Conservation (phyloP, 2,329 filamentous ascomycete genomes). For the Aspergillus sojae region DNA sequence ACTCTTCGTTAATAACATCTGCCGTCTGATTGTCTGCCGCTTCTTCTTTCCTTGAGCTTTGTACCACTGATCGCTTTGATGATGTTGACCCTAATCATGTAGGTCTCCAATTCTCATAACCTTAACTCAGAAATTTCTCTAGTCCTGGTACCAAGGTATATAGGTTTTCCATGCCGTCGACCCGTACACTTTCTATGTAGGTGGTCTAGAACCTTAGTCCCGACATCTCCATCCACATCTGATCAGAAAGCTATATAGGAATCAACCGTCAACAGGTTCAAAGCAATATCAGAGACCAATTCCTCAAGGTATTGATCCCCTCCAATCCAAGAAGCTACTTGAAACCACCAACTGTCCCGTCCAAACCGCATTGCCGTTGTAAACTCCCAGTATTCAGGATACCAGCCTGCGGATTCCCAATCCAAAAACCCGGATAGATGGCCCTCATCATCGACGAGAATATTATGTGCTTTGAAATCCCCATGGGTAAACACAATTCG, state of each 20-base stretch:
- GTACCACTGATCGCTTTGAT: no score
- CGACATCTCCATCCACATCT: no score
- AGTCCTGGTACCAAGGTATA: no score
- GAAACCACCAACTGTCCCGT: constrained; percentile 27
- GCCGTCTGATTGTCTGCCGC: no score
- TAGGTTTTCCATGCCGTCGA: no score
- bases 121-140: no score
- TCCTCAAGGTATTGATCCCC: constrained; percentile 25
- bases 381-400: constrained; percentile 32
- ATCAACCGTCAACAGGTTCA: constrained; percentile 30
- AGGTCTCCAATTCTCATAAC: no score
- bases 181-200: no score
- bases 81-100: no score
- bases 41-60: no score
- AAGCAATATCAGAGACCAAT: constrained; percentile 25
- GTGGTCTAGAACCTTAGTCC: no score
- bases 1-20: no score
- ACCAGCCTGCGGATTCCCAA: constrained; percentile 32
- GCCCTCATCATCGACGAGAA: constrained; percentile 21
- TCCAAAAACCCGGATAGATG: constrained; percentile 29
- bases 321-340: constrained; percentile 27
- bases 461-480: constrained; percentile 24
- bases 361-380: constrained; percentile 29
- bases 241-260: constrained; percentile 27
- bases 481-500: constrained; percentile 21